Conservation (phyloP, 495 filamentous ascomycete genomes). For the Aspergillus carlsbadensis region DNA sequence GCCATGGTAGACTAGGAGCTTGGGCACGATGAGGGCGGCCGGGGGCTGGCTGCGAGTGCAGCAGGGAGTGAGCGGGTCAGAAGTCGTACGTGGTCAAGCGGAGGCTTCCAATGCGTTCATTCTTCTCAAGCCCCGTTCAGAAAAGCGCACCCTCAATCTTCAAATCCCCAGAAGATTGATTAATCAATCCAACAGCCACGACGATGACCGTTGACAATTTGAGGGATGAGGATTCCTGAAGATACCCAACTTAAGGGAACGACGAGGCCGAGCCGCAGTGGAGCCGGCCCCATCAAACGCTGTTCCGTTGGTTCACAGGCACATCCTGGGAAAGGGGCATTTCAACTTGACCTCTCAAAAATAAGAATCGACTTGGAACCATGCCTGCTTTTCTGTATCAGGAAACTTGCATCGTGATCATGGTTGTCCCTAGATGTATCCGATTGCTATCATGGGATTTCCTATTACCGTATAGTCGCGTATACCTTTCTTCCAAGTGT, state of each 20-base stretch:
- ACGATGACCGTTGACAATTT: neutral
- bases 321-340: slow-evolving; percentile 1
- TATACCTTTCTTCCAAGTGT: no score
- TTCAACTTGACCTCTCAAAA: neutral
- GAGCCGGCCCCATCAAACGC: slow-evolving; percentile 27
- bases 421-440: neutral
- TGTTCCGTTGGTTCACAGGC: slow-evolving; percentile 22
- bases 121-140: neutral
- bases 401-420: neutral
- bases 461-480: neutral
- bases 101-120: neutral
- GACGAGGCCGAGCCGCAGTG: slow-evolving; percentile 26
- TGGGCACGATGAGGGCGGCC: neutral
- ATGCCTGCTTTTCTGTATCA: neutral
- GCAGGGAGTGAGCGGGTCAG: slow-evolving; percentile 12
- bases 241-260: slow-evolving; percentile 18
- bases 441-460: neutral
- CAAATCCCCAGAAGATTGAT: neutral
- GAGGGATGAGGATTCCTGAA: slow-evolving; percentile 27
- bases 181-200: neutral
- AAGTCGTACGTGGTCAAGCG: neutral
- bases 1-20: slow-evolving; percentile 26
- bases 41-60: slow-evolving; percentile 2
- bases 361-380: neutral
- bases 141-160: neutral